Evolutionary conservation across 495 filamentous ascomycete genomes (phyloP), one percentile per base, ranked within the genome.

Genomic region (Penicillium cosmopolitanum): DNA sequence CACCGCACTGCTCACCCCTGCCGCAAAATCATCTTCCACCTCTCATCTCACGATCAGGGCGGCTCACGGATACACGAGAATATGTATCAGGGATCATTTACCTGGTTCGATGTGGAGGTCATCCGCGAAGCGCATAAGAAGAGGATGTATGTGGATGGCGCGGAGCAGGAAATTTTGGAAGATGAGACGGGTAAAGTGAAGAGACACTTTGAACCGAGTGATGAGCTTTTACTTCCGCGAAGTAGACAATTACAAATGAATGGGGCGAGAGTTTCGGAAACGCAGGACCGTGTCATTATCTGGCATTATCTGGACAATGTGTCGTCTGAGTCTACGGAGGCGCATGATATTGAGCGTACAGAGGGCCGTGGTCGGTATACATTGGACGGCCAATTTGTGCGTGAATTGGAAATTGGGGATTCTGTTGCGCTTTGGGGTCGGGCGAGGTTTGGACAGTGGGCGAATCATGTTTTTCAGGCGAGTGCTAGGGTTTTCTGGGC

Each of bases 101-200:
- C 88, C 0, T 93, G 89, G 89, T 91, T 91, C 63, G 88, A 90
- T 46, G 81, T 77, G 4, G 86, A 86, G 33, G 61, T 80, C 3
- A 65, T 74, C 18, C 71, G 46, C 18, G 58, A 53, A 0, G 71
- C 73, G 8, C 71, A 75, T 28, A 51, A 25, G 16, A 38, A 44
- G 15, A 64, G 57, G n/a, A 72, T 67, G 57, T 65, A 66, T 56
- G 50, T 38, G 12, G 31, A 69, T 5, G 56, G 60, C 10, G 51
- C 23, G 5, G 58, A 67, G 21, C 61, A 69, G 31, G 59, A 60
- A 34, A 42, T 62, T 6, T 36, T 70, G 31, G 51, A 55, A 3
- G 55, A 64, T 18, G 61, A 63, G 48, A 50, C 55, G 9, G 66
- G 66, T 8, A 58, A 60, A 55, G 67, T 58, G 7, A 55, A 56